These are phyloP conservation scores for Xylaria curta DNA, from an alignment of 495 filamentous ascomycete species.

Conservation along the genomic window DNA sequence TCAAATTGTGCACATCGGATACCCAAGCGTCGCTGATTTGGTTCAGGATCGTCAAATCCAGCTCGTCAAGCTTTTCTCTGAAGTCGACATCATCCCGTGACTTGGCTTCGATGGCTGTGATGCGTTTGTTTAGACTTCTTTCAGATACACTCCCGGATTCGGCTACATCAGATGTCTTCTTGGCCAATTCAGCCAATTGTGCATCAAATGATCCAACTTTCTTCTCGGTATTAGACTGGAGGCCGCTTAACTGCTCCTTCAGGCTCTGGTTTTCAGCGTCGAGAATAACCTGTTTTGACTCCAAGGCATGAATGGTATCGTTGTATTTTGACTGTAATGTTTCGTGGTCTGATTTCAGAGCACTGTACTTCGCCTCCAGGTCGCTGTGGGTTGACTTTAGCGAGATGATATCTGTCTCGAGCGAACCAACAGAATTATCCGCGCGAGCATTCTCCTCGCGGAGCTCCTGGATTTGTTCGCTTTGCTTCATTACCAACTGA, in stretches of 20 bases:
- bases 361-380: neutral
- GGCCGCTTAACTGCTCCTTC: conserved; percentile 9
- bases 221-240: conserved; percentile 14
- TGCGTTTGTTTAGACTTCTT: neutral
- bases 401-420: conserved; percentile 23
- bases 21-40: conserved; percentile 36
- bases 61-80: conserved; percentile 33
- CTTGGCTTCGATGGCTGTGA: conserved; percentile 17
- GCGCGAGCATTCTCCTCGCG: conserved; percentile 22
- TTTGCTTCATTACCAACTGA: conserved; percentile 26
- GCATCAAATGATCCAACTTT: neutral
- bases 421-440: conserved; percentile 2
- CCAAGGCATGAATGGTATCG: neutral
- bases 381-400: conserved; percentile 22
- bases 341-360: conserved; percentile 25
- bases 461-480: conserved; percentile 30
- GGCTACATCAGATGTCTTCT: conserved; percentile 5
- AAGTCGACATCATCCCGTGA: conserved; percentile 22
- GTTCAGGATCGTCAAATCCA: conserved; percentile 34
- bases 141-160: neutral
- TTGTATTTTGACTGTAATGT: neutral
- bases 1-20: conserved; percentile 29
- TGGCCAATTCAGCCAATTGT: neutral
- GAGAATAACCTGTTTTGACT: conserved; percentile 8
- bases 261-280: conserved; percentile 15